Percentiles rank a stretch among this genome's conserved stretches.
These are phyloP conservation scores for Chlamydomonas eustigma DNA, from an alignment of 139 green algal genomes.

Conservation along the genomic window DNA sequence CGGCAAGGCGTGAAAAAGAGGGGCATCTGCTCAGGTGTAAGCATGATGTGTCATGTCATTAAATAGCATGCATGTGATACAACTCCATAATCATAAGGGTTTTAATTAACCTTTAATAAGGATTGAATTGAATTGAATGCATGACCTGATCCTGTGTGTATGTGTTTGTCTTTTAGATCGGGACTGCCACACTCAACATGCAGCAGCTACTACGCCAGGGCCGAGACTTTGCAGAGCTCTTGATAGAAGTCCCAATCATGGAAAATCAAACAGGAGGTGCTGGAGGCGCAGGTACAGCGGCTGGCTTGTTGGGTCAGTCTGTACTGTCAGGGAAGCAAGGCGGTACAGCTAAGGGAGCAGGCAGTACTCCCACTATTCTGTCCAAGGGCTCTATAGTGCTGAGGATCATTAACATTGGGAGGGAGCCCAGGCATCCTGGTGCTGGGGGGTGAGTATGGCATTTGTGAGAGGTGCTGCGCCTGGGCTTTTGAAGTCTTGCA, in stretches of 20 bases:
- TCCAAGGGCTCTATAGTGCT: slow-evolving; percentile 40
- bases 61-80: slow-evolving; percentile 44
- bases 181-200: slow-evolving; percentile 43
- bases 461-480: background rate
- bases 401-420: slow-evolving; percentile 45
- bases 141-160: too few relatives aligned
- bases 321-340: background rate
- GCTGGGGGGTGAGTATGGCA: too few relatives aligned
- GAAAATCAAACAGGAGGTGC: slow-evolving; percentile 17
- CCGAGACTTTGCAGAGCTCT: slow-evolving; percentile 44
- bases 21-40: background rate
- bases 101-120: too few relatives aligned
- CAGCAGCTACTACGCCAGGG: slow-evolving; percentile 59
- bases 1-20: background rate
- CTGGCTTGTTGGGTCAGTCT: slow-evolving; percentile 1
- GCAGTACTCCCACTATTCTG: slow-evolving; percentile 27
- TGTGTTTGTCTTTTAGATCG: too few relatives aligned
- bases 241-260: slow-evolving; percentile 57
- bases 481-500: too few relatives aligned
- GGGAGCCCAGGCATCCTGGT: slow-evolving; percentile 26
- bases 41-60: slow-evolving; percentile 40
- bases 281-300: background rate
- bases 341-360: background rate
- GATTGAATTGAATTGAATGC: too few relatives aligned
- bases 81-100: slow-evolving; percentile 60